These are phyloP conservation scores for Ustilago nuda DNA, from an alignment of 1,284 basidiomycete genomes.

Conservation along the genomic window DNA sequence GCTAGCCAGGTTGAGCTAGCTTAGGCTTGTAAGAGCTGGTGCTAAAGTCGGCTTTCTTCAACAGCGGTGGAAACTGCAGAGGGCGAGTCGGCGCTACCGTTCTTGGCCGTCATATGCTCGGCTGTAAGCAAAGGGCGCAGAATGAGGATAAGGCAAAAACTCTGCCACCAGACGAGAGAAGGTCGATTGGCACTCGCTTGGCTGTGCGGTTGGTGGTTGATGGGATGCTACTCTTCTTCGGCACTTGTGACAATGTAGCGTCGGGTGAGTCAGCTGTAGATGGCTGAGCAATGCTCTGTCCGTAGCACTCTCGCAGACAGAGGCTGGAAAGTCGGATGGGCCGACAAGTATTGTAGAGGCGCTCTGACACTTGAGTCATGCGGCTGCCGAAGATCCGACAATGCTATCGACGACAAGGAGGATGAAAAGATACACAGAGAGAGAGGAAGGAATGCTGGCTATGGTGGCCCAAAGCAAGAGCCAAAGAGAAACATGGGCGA, in stretches of 20 bases:
- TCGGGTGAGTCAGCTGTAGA: neutral
- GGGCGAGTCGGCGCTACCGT: neutral
- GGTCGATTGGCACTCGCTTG: neutral
- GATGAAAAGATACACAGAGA: slow-evolving; percentile 1
- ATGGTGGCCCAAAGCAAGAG: neutral
- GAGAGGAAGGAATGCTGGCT: neutral
- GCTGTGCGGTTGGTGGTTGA: neutral
- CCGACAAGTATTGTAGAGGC: neutral
- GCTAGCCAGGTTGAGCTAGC: neutral
- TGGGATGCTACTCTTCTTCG: neutral
- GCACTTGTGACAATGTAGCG: neutral
- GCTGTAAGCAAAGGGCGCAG: neutral
- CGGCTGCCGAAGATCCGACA: neutral
- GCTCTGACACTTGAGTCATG: neutral
- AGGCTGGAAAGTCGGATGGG: neutral
- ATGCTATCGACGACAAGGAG: neutral
- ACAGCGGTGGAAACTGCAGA: neutral
- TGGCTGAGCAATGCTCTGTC: neutral
- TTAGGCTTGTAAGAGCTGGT: neutral
- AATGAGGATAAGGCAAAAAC: neutral
- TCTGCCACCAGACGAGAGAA: neutral
- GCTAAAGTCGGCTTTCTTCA: neutral
- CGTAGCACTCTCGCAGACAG: neutral
- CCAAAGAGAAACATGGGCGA: neutral
- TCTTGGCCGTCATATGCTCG: neutral